Base-by-base conservation (phyloP, 371 early-diverging fungal genomes). In the Cokeromyces recurvatus region DNA sequence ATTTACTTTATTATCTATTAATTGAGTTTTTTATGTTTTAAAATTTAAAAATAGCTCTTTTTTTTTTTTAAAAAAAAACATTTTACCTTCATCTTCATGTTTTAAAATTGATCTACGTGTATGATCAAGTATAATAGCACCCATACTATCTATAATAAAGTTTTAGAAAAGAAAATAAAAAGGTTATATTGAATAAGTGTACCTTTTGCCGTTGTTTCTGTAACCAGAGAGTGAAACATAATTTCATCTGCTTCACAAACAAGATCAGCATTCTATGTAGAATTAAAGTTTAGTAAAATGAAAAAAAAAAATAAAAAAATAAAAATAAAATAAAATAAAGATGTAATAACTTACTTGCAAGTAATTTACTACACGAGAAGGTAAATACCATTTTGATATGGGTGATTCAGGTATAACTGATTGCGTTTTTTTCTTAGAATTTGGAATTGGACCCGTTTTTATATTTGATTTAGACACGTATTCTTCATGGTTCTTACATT, bases 311-410 rank as follows among this genome's bases (percentile, higher is more conserved):
- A 38, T 14, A 34, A 3, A 27, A 2, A 48, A 22, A 10, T 3
- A 40, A 2, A 29, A 5, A 25, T 8, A 32, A 4, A 23, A 4
- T n/a, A 27, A 20, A 32, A 37, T 35, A 38, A 2, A 37, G 4
- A 17, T 43, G n/a, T 16, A 11, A 9, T 21, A 2, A 29, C 14
- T 27, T n/a, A 24, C 59, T 37, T 63, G 52, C 15, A 67, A 46
- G 9, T 63, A 37, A 40, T 59, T 38, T 23, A 48, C 54, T 17
- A 67, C 51, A 16, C 55, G 47, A 17, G 50, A 41, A 15, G 72
- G 72, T 8, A 71, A 37, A 32, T 68, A 68, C 72, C 72, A 71
- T 36, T 59, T 53, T 20, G 57, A 61, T 3, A 71, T 55, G 19
- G 55, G 52, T 11, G 72, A 65, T 7, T 58, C 55, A 16, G 68